Base-by-base conservation (phyloP, 352 stramenopile species). In the Phytophthora fragariae region DNA sequence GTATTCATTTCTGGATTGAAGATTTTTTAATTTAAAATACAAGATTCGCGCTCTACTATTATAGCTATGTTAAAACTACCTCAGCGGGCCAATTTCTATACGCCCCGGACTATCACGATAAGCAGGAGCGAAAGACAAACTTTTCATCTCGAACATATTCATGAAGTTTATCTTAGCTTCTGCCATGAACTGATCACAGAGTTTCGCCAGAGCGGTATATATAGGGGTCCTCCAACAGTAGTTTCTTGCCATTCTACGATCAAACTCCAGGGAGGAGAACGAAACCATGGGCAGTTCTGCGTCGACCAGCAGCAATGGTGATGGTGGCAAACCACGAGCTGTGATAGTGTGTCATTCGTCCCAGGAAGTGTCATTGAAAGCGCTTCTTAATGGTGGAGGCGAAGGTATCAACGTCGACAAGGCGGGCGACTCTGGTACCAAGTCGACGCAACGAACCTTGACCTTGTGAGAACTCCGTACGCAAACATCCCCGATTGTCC, bases 381-480 rank as follows among this genome's bases (percentile, higher is more conserved):
- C 33, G 7, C 47, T 77, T 52, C 53, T 69, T 53, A 27, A 10
- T 5, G 55, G 27, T 19, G 37, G 24, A 46, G 41, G 29, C 44
- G 57, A 72, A 12, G 9, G 14, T 24, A 63, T 29, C 37, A 54
- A 29, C 35, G 29, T 59, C 11, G 50, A 56, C 5, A 62, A 80
- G n/a, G n/a, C n/a, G n/a, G 83, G n/a, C 68, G 79, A 5, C 76
- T 90, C 5, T 90, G 82, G 82, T 90, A 90, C 56, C 74, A 88
- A 57, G 79, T 88, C 3, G 77, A 82, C 21, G 55, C 68, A 6
- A 60, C 62, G 10, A 53, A 70, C 39, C 63, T 90, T 15, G 70
- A 82, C 4, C 64, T 79, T 35, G 62, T 89, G 15, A 59, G 75
- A 19, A 78, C 73, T 2, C 69, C 70, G 37, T 91, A 91, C 65